Evolutionary conservation across 805 yeast genomes (phyloP), one percentile per base, ranked within the genome.

Genomic region (Brettanomyces custersianus): DNA sequence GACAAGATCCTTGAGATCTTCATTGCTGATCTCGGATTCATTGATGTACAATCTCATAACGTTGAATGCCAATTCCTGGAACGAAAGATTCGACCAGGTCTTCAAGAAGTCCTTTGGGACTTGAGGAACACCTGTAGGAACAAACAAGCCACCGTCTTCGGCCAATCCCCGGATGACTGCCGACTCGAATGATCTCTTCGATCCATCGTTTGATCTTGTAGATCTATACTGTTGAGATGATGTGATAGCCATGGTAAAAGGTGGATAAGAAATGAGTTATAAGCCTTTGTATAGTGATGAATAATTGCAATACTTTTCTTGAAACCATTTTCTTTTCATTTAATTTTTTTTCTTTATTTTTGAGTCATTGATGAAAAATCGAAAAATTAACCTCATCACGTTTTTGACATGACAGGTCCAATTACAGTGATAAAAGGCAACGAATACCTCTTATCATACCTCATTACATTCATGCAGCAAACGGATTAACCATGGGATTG

Each of bases 101-200:
- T 63, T 52, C 37, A 80, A 59, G 43, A 81, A 71, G 40, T 71
- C 72, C 66, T 42, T 54, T 25, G 51, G 59, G 21, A 83, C 68
- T 43, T 68, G 57, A 39, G 97, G 96, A 47, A 88, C 83, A 32
- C 57, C 66, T 12, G 92, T 72, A 31, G 98, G 99, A 38, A 92
- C 70, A 59, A 85, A 92, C 28, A 92, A 72, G 28, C 99, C 99
- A 46, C 98, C 98, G 57, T 94, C 99, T 33, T 83, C 77, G 36
- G 97, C 97, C 52, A 92, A 70, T 35, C 99, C 99, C 39, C 82
- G 81, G 59, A 83, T 77, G 39, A 84, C 81, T 16, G 81, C 90
- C 36, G 77, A 87, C 58, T 84, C 94, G 46, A 84, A 84, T 4
- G 86, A 70, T 34, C 72, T 66, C 6, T 69, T 54, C 48, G 74